Conservation (phyloP, 345 rosid genomes). For the Rhodamnia rubescens region DNA sequence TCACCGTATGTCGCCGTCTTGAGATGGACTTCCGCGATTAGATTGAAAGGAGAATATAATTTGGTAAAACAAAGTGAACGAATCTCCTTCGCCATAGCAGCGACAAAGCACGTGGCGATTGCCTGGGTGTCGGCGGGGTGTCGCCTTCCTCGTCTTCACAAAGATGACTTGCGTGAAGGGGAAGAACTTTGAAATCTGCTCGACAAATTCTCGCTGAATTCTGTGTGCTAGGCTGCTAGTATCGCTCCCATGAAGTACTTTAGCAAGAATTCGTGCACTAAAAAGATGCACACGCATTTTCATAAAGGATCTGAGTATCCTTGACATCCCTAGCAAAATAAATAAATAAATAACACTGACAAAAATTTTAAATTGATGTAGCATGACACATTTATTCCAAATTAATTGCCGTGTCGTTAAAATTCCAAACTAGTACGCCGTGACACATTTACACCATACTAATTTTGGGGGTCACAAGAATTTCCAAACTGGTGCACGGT, state of each 20-base stretch:
- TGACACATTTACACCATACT: not conserved
- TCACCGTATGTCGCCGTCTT: too few species aligned
- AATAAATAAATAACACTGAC: not conserved
- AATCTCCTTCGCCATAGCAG: too few species aligned
- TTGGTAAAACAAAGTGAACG: too few species aligned
- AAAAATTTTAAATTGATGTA: not conserved
- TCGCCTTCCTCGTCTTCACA: not conserved
- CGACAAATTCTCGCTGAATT: not conserved
- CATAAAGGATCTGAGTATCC: not conserved
- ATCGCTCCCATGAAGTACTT: not conserved
- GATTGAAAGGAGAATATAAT: too few species aligned
- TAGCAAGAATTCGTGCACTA: not conserved
- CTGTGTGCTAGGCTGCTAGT: not conserved
- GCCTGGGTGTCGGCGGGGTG: not conserved
- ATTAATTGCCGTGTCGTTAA: not conserved
- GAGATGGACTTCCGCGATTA: too few species aligned
- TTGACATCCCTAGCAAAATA: not conserved
- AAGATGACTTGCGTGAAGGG: not conserved
- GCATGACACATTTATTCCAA: not conserved
- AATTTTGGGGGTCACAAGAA: rapidly evolving
- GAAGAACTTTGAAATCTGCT: not conserved
- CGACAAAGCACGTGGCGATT: not conserved
- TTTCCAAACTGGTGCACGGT: rapidly evolving
- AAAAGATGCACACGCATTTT: not conserved
- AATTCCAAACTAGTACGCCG: rapidly evolving